A percentile compares a stretch with the other conserved stretches of the same genome.
Conservation (phyloP, 495 filamentous ascomycete genomes). For the Penicillium silybi region DNA sequence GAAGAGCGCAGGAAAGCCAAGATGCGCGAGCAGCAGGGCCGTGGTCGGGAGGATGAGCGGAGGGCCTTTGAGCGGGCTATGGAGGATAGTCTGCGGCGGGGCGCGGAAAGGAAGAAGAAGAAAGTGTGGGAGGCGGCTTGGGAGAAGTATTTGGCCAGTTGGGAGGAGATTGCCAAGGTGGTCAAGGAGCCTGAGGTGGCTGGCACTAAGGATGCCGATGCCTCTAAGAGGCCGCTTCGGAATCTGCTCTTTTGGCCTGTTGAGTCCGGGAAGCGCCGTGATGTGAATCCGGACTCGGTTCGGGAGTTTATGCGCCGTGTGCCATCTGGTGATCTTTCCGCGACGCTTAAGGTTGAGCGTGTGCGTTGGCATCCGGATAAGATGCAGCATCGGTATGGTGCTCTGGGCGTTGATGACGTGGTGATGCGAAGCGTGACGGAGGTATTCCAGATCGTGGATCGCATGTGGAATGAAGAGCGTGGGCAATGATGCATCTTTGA, state of each 20-base stretch:
- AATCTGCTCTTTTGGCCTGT: conserved; percentile 76
- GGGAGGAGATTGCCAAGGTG: conserved; percentile 53
- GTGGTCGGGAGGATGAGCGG: conserved; percentile 31
- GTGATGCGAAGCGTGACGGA: conserved; percentile 78
- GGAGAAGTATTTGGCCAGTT: conserved; percentile 59
- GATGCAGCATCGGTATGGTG: conserved; percentile 84
- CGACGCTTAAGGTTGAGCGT: conserved; percentile 75
- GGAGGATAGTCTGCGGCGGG: conserved; percentile 51
- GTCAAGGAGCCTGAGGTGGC: conserved; percentile 3
- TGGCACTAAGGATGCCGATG: not conserved
- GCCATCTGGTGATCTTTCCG: conserved; percentile 45
- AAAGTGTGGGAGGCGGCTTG: conserved; percentile 53
- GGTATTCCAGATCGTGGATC: conserved; percentile 88
- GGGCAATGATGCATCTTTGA: conserved; percentile 5
- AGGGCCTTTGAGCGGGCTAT: conserved; percentile 40
- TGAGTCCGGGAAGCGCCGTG: conserved; percentile 53
- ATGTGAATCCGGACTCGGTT: conserved; percentile 60
- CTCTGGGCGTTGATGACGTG: conserved; percentile 56
- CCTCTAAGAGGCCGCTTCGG: conserved; percentile 18
- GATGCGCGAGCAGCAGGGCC: conserved; percentile 35
- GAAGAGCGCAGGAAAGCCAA: conserved; percentile 49
- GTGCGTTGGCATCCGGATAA: conserved; percentile 98
- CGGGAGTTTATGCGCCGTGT: conserved; percentile 60
- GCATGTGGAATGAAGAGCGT: conserved; percentile 63
- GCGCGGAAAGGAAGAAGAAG: conserved; percentile 43